Base-by-base conservation (phyloP, 768 basidiomycete species). In the Hemileccinum impolitum region DNA sequence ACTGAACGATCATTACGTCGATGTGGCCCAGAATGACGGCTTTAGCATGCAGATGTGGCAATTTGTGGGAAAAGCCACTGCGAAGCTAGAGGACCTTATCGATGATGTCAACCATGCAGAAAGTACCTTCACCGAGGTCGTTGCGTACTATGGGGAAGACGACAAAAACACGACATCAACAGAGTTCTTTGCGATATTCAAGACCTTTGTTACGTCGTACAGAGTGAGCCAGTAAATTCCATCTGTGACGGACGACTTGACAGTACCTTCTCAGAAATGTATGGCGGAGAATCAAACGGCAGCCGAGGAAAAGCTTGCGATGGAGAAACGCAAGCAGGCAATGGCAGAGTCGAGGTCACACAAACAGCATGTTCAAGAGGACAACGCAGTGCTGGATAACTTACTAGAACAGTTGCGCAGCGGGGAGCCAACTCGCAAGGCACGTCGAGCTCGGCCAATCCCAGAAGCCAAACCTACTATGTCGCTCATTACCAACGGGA, bases 121-220 rank as follows among this genome's bases (percentile, higher is more conserved):
- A 21, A 76, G 85, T 2, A 84, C 82, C 0, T 93, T 93, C 62
- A 76, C 77, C 30, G 91, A 95, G 54, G 93, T 92, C 15, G 78
- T 95, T 51, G 83, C 77, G 48, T 95, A 92, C 63, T 99, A 89
- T 62, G 94, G 94, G 11, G 96, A 99, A 68, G 94, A 96, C 34
- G 86, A 90, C 57, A 89, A 86, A 67, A 87, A 75, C 53, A 84
- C 87, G 80, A 71, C 85, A 41, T 91, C 93, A 0, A 77, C 87
- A 3, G 95, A 97, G 61, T 99, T 98, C 72, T 99, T 92, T 70
- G 92, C 84, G 12, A 85, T 95, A 58, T 97, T 98, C 80, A 94
- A 96, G 72, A 96, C 91, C 2, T 99, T 99, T 60, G 80, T 94
- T 23, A 94, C 87, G 0, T 95, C 94, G 2, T 99, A 94, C 69